Evolutionary conservation across 2,329 filamentous ascomycete species (phyloP), one percentile per base, ranked within the genome.

Genomic region (Myriangium duriaei): DNA sequence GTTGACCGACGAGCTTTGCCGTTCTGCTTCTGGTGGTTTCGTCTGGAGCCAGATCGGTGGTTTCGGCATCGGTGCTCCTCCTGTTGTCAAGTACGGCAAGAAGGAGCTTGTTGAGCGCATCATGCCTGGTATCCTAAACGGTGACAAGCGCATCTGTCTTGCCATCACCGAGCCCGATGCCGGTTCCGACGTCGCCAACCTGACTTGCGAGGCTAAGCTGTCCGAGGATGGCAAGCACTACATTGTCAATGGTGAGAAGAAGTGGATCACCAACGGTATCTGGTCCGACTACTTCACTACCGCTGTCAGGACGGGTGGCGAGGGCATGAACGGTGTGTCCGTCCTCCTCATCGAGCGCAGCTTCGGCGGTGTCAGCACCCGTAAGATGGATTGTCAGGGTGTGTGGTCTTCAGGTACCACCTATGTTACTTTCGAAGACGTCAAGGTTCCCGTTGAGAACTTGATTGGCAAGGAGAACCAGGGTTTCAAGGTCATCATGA

Each of bases 181-280:
- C 10, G 91, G 91, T 31, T 85, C 78, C 48, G 91, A 98, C 57
- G 91, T 98, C 7, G 91, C 91, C 42, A 96, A 94, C 63, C 60
- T 98, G 49, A 91, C 79, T 11, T 96, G 88, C 61, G 87, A 96
- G 69, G 91, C 91, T 16, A 94, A 94, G 70, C 72, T 96, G 41
- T 83, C 74, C 46, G 82, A 91, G 51, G 91, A 98, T 53, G 91
- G 91, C 55, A 96, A 96, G 70, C 85, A 96, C 67, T 98, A 92
- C 64, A 96, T 96, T 50, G 91, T 98, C 63, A 98, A 96, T 56
- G 91, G 91, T 7, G 88, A 95, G 75, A 96, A 98, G 81, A 98
- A 98, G 68, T 96, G 91, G 88, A 96, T 96, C 62, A 96, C 88
- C 53, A 98, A 98, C 64, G 91, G 91, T 54, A 46, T 47, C 41